These are phyloP conservation scores for Xylariaceae sp. DNA, from an alignment of 2,329 filamentous ascomycete species.

Conservation along the genomic window DNA sequence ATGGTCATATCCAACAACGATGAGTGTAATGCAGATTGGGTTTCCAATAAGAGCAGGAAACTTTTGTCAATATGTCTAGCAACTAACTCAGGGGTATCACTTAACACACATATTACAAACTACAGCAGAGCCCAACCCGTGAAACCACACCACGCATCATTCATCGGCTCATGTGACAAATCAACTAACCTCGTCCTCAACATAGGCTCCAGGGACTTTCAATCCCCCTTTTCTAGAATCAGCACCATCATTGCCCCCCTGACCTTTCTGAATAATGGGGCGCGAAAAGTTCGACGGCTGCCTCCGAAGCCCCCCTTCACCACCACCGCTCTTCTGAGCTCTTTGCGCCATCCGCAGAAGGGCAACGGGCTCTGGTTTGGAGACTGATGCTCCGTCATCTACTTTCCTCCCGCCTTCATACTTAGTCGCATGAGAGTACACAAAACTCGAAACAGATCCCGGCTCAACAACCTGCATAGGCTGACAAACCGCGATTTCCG, in stretches of 20 bases:
- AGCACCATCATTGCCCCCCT: slow-evolving; percentile 3
- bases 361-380: slow-evolving; percentile 16
- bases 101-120: no score
- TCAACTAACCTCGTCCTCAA: no score
- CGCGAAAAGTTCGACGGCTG: slow-evolving; percentile 26
- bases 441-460: slow-evolving; percentile 16
- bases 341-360: slow-evolving; percentile 11
- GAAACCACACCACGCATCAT: no score
- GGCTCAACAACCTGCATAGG: slow-evolving; percentile 25
- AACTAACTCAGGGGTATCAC: no score
- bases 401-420: background rate
- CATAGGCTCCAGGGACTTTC: slow-evolving; percentile 11
- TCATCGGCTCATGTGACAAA: no score
- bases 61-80: no score
- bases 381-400: background rate
- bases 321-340: slow-evolving; percentile 8
- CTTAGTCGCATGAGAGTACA: background rate
- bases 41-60: no score
- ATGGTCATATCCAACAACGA: no score
- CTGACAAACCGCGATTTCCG: slow-evolving; percentile 27
- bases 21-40: no score
- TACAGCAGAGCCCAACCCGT: no score
- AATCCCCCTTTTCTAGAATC: slow-evolving; percentile 13
- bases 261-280: slow-evolving; percentile 12
- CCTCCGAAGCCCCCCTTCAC: slow-evolving; percentile 7